Conservation (phyloP, 2,329 filamentous ascomycete species). For the Dothiorella sarmentorum region DNA sequence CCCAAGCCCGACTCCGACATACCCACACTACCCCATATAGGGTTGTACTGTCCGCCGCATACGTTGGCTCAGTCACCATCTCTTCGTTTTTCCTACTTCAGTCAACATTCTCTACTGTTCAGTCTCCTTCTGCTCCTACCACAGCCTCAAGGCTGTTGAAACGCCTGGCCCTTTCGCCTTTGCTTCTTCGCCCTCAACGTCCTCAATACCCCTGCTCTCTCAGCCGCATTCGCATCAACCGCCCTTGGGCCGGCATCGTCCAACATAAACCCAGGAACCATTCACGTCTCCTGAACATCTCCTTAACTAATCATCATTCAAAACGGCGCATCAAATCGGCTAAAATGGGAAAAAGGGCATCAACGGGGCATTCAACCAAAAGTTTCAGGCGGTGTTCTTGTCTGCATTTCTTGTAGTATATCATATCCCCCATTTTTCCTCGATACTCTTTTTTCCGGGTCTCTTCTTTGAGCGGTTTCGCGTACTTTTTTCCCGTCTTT, state of each 20-base stretch:
- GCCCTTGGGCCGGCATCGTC: not conserved
- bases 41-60: not conserved
- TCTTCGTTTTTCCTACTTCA: not conserved
- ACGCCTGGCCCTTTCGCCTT: not conserved
- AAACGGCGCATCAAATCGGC: constrained; percentile 10
- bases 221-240: not conserved
- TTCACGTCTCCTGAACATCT: not conserved
- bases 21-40: not conserved
- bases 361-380: not conserved
- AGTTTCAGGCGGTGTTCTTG: constrained; percentile 9
- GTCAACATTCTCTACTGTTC: not conserved
- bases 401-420: constrained; percentile 8
- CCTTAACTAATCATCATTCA: not conserved
- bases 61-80: too few relatives aligned
- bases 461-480: not conserved
- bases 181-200: not conserved
- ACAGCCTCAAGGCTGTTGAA: not conserved
- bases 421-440: not conserved
- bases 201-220: not conserved
- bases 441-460: not conserved
- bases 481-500: not conserved
- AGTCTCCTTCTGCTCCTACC: not conserved
- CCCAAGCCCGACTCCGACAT: not conserved
- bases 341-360: not conserved
- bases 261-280: not conserved